Evolutionary conservation across 768 basidiomycete species (phyloP), one percentile per base, ranked within the genome.

Genomic region (Antrodiella citrinella): DNA sequence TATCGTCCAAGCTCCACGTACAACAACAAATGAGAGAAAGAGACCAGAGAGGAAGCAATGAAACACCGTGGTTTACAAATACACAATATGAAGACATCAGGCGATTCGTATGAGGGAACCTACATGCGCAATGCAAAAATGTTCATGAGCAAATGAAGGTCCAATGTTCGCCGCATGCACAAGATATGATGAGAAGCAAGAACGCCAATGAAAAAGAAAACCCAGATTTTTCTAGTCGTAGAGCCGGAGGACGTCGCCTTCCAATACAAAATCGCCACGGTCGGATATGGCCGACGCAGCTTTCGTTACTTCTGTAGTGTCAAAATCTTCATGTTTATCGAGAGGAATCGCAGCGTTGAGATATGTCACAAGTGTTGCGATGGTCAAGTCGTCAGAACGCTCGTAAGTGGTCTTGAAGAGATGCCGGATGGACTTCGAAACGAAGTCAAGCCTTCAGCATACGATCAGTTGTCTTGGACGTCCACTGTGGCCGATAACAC

Each of bases 281-380:
- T 64, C 65, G 41, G 58, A 62, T 30, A 67, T 51, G n/a, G 61
- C 57, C 41, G 55, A 62, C 23, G 62, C 65, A 21, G 63, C 64
- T 47, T 61, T 62, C 22, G 60, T 65, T 15, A 89, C 84, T 66
- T 89, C 86, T 1, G 73, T 72, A 11, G 84, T 86, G 63, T 89
- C 86, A 54, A 86, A 89, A 55, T 89, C 86, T 67, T 88, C 86
- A 60, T 86, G 80, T 65, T 88, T 88, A 61, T 87, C 86, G 22
- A 69, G 71, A 3, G 86, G 86, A 69, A 88, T 77, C 3, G 84
- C 84, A 2, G 84, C 79, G 58, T 88, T 88, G 50, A 89, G 72
- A 63, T 85, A 86, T 3, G 81, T 74, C 26, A 89, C 67, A 21
- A 89, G 68, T 7, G 82, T 68, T 2, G 82, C 82, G 59, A 89